phyloP scores from a whole-genome alignment of 176 grass and related monocot species.

The Luzula sylvatica region DNA sequence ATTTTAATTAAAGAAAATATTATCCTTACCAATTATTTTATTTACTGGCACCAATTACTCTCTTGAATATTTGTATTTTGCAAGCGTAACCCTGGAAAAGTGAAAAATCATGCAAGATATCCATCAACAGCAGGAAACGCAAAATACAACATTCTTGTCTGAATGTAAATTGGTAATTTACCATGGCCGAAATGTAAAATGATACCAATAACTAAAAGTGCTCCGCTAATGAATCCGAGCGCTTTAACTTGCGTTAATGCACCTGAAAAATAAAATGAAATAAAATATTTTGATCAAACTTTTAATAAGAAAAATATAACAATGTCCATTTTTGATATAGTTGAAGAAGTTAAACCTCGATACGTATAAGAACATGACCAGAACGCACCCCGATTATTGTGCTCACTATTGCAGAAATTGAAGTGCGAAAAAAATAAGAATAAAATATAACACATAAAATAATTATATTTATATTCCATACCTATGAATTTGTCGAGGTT shows the following conservation, averaged over 20 bases:
- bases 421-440: constrained; percentile 53
- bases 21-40: no score
- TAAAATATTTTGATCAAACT: constrained; percentile 11
- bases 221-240: constrained; percentile 43
- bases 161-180: constrained; percentile 12
- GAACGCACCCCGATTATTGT: constrained; percentile 81
- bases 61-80: no score
- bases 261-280: constrained; percentile 23
- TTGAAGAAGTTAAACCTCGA: constrained; percentile 37
- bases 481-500: no score
- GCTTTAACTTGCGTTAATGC: constrained; percentile 56
- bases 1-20: no score
- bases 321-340: neutral
- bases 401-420: constrained; percentile 60
- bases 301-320: neutral
- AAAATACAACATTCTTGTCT: no score
- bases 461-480: no score
- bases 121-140: no score
- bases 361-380: constrained; percentile 76
- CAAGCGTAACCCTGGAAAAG: no score
- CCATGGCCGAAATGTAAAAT: constrained; percentile 78
- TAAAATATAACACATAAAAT: no score
- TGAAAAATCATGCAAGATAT: no score
- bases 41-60: no score
- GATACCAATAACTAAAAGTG: constrained; percentile 65